Evolutionary conservation across 1,284 basidiomycete species (phyloP).

Genomic region (Mycena sp.): DNA sequence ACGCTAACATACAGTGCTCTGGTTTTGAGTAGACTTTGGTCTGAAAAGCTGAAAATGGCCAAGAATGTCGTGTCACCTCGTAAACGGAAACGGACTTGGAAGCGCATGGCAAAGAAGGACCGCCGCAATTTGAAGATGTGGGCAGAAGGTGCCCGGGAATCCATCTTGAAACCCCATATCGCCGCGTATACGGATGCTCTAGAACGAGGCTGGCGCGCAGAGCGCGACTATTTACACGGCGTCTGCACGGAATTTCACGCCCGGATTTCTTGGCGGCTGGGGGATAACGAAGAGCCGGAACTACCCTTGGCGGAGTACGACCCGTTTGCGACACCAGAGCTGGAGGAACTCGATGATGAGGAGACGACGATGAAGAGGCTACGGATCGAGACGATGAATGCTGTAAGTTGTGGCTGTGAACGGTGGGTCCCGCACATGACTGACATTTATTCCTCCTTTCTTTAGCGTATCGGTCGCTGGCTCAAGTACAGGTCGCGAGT

Average conservation of each 20-base stretch:
- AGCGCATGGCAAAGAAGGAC: not conserved
- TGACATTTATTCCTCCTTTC: too few species aligned
- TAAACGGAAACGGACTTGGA: not conserved
- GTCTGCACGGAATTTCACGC: slow-evolving; percentile 13
- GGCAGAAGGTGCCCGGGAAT: slow-evolving; percentile 8
- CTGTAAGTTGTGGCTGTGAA: too few species aligned
- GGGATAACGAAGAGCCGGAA: slow-evolving; percentile 4
- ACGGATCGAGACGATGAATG: too few species aligned
- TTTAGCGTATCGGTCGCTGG: too few species aligned
- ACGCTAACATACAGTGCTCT: too few species aligned
- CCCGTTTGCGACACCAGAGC: not conserved
- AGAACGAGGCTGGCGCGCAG: not conserved
- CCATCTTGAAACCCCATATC: not conserved
- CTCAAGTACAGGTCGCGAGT: too few species aligned
- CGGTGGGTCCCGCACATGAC: too few species aligned
- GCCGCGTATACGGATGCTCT: not conserved
- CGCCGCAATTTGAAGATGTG: slow-evolving; percentile 3
- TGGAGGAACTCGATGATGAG: too few species aligned
- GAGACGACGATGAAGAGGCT: too few species aligned
- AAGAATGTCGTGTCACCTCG: not conserved
- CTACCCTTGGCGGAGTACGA: slow-evolving; percentile 8
- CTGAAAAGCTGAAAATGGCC: not conserved
- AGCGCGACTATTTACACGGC: not conserved
- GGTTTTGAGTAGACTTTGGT: too few species aligned
- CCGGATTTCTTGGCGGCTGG: slow-evolving; percentile 1